phyloP scores from a whole-genome alignment of 2,329 filamentous ascomycete genomes.

The Cadophora sp. region DNA sequence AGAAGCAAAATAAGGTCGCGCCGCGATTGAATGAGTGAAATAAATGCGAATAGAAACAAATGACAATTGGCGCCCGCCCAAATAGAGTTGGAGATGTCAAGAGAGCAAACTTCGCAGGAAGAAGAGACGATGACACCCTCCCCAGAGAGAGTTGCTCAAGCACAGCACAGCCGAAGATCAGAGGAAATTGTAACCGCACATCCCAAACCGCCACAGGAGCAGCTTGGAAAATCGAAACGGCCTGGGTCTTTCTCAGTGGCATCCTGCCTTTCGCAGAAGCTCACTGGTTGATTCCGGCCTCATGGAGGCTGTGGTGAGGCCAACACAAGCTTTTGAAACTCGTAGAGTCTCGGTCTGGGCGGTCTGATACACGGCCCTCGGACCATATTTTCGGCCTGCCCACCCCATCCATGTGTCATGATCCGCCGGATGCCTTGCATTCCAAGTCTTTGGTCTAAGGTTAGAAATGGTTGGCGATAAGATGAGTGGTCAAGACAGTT shows the following conservation, averaged over 20 bases:
- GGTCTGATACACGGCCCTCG: slow-evolving; percentile 28
- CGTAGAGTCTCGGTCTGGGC: slow-evolving; percentile 25
- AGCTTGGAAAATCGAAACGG: slow-evolving; percentile 17
- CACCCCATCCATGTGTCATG: slow-evolving; percentile 13
- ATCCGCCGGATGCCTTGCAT: slow-evolving; percentile 14
- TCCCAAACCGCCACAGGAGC: slow-evolving; percentile 14
- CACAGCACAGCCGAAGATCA: slow-evolving; percentile 7
- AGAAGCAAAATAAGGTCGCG: slow-evolving; percentile 24
- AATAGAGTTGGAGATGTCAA: slow-evolving; percentile 29
- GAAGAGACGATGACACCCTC: slow-evolving; percentile 22
- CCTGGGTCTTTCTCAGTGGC: slow-evolving; percentile 9
- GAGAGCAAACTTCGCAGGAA: slow-evolving; percentile 21
- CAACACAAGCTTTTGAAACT: slow-evolving; percentile 31
- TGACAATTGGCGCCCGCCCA: slow-evolving; percentile 31
- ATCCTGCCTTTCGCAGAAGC: not conserved
- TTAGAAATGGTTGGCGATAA: not conserved
- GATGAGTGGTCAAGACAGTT: slow-evolving; percentile 3
- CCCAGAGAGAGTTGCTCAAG: slow-evolving; percentile 13
- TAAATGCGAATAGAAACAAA: slow-evolving; percentile 20
- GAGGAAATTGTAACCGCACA: slow-evolving; percentile 20
- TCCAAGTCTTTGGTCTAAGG: slow-evolving; percentile 2
- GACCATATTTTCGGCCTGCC: slow-evolving; percentile 20
- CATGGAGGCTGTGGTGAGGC: slow-evolving; percentile 21
- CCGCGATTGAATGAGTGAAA: slow-evolving; percentile 29
- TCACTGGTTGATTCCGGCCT: slow-evolving; percentile 12